Evolutionary conservation across 2,329 filamentous ascomycete genomes (phyloP).

Genomic region (Claviceps sp.): DNA sequence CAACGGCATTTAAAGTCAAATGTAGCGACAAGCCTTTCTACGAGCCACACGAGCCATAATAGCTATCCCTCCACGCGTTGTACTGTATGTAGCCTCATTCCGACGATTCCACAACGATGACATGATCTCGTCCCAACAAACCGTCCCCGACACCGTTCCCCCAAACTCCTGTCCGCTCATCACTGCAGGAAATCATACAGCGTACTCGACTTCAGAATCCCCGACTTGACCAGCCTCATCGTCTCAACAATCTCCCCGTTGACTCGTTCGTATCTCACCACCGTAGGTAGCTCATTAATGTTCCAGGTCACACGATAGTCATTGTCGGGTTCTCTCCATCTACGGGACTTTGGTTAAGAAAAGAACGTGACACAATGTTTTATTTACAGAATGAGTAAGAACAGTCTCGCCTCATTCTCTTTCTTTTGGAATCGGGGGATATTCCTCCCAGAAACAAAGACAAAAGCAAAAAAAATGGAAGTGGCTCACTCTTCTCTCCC

Average conservation of each 20-base stretch:
- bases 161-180: background rate
- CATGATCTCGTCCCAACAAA: background rate
- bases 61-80: too few species aligned
- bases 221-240: conserved; percentile 5
- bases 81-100: too few species aligned
- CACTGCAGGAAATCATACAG: conserved; percentile 4
- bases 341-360: conserved; percentile 6
- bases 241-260: conserved; percentile 13
- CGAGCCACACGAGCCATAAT: too few species aligned
- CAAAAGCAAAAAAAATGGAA: background rate
- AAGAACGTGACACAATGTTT: background rate
- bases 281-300: conserved; percentile 19
- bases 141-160: background rate
- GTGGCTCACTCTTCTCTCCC: conserved; percentile 18
- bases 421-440: background rate
- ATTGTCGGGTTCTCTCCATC: conserved; percentile 22
- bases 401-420: background rate
- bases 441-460: too few species aligned
- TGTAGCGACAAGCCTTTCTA: too few species aligned
- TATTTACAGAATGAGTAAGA: background rate
- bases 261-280: conserved; percentile 20
- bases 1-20: too few species aligned
- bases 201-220: conserved; percentile 1
- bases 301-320: conserved; percentile 22
- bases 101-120: too few species aligned